Evolutionary conservation across 257 asterid species (phyloP).

Genomic region (Jasminum sambac): DNA sequence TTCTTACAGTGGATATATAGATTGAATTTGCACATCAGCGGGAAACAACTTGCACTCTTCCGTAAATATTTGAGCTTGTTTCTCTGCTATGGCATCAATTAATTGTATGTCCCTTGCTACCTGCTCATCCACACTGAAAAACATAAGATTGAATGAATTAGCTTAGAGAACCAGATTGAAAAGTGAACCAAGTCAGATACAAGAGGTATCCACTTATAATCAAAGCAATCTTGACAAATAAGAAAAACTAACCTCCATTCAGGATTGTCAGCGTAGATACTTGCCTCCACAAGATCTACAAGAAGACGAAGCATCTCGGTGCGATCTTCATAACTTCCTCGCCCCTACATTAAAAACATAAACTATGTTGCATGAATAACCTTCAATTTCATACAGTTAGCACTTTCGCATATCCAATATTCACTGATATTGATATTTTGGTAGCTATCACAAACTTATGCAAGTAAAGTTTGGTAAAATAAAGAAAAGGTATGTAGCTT

Average conservation of each 20-base stretch:
- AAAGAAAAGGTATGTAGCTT: background rate
- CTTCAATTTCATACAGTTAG: background rate
- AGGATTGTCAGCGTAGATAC: slow-evolving; percentile 92
- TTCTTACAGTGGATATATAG: slow-evolving; percentile 89
- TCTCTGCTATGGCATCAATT: slow-evolving; percentile 93
- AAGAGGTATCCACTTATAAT: slow-evolving; percentile 19
- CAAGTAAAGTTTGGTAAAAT: background rate
- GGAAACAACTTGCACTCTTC: slow-evolving; percentile 99
- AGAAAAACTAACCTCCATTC: slow-evolving; percentile 79
- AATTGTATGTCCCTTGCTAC: slow-evolving; percentile 86
- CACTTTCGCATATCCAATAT: background rate
- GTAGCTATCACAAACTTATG: background rate
- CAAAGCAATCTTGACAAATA: slow-evolving; percentile 2
- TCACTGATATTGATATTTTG: background rate
- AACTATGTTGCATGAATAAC: slow-evolving; percentile 5
- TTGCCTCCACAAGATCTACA: slow-evolving; percentile 98
- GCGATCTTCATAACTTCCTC: slow-evolving; percentile 97
- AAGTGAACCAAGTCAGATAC: background rate
- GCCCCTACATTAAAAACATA: slow-evolving; percentile 58
- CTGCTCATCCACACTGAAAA: slow-evolving; percentile 84
- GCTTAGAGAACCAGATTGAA: slow-evolving; percentile 9
- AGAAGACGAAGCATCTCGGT: slow-evolving; percentile 89
- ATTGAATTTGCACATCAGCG: slow-evolving; percentile 98
- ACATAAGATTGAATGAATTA: slow-evolving; percentile 18
- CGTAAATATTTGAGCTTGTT: slow-evolving; percentile 86